Evolutionary conservation across 345 rosid genomes (phyloP).

Genomic region (Lepidium didymum): DNA sequence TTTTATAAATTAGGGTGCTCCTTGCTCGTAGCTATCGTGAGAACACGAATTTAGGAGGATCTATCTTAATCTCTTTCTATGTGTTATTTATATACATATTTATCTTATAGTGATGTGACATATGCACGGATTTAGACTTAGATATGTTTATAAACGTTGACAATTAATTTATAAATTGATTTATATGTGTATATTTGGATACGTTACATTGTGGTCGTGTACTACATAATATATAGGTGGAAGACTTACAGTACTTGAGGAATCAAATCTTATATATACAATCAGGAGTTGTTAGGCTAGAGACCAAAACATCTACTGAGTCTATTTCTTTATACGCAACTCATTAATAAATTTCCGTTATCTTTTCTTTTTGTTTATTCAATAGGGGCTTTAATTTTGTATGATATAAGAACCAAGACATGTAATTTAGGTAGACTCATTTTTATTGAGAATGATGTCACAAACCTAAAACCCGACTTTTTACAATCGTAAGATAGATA

Average conservation of each 20-base stretch:
- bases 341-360: neutral
- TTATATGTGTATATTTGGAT: neutral
- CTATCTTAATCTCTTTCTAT: neutral
- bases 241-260: neutral
- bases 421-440: no score
- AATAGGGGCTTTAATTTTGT: no score
- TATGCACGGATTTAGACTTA: constrained; percentile 1
- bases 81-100: neutral
- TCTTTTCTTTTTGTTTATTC: neutral
- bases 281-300: constrained; percentile 10
- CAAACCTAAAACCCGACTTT: no score
- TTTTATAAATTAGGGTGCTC: constrained; percentile 36
- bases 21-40: constrained; percentile 58
- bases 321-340: neutral
- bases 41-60: constrained; percentile 48
- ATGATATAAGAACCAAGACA: no score
- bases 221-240: constrained; percentile 6
- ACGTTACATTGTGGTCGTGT: constrained; percentile 14
- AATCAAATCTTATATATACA: constrained; percentile 5
- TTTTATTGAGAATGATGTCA: no score
- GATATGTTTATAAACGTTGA: neutral
- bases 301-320: constrained; percentile 2
- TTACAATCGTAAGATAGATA: no score
- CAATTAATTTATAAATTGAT: neutral
- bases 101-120: constrained; percentile 12